Evolutionary conservation across 2,329 filamentous ascomycete species (phyloP).

Genomic region (Tolypocladium amazonense): DNA sequence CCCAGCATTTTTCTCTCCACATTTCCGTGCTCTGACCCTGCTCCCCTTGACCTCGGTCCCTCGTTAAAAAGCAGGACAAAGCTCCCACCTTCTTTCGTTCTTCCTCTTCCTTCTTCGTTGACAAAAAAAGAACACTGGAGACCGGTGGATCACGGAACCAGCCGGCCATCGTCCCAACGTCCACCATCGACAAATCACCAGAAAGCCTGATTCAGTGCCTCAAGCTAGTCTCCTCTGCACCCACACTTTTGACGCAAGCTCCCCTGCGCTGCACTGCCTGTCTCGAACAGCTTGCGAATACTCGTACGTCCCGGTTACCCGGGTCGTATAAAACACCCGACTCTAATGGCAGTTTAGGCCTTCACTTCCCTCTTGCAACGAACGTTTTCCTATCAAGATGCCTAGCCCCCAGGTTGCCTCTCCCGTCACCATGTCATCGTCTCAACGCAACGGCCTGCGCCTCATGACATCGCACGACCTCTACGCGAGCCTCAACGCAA

Average conservation of each 20-base stretch:
- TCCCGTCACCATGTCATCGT: conserved; percentile 35
- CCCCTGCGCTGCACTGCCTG: background rate
- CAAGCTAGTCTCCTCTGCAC: background rate
- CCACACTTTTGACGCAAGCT: background rate
- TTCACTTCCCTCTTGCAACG: background rate
- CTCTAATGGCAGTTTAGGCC: background rate
- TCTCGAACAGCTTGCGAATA: background rate
- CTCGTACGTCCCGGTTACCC: background rate
- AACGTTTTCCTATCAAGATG: conserved; percentile 14
- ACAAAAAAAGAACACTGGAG: background rate
- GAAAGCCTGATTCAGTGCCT: background rate
- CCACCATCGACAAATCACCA: background rate
- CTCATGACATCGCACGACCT: conserved; percentile 38
- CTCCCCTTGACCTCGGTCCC: background rate
- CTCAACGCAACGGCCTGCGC: conserved; percentile 32
- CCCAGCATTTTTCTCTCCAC: background rate
- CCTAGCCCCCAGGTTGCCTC: conserved; percentile 25
- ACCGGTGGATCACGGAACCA: background rate
- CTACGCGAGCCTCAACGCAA: conserved; percentile 41
- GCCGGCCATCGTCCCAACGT: background rate
- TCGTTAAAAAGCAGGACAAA: background rate
- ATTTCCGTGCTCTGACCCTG: background rate
- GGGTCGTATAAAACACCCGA: background rate
- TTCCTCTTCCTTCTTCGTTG: background rate
- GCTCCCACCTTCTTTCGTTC: background rate